Evolutionary conservation across 2,329 filamentous ascomycete species (phyloP).

Genomic region (Fusarium buharicum): DNA sequence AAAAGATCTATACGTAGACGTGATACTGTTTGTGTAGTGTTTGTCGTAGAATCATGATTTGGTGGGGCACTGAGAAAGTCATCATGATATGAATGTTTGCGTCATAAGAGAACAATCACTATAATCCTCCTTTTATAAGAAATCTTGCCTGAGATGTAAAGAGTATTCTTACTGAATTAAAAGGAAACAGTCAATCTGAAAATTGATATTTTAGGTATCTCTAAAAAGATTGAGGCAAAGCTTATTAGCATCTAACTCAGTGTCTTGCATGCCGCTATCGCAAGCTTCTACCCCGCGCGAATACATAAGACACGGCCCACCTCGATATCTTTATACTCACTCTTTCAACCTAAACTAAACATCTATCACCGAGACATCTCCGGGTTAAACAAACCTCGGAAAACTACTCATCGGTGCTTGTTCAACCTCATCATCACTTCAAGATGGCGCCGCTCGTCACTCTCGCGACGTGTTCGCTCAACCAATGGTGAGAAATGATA

Average conservation of each 20-base stretch:
- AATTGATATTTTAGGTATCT: too few relatives aligned
- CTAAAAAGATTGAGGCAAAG: too few relatives aligned
- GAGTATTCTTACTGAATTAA: too few relatives aligned
- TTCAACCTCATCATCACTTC: neutral
- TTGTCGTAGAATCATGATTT: neutral
- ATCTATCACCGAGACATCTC: neutral
- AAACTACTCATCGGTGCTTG: neutral
- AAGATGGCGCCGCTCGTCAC: slow-evolving; percentile 34
- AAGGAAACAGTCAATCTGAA: too few relatives aligned
- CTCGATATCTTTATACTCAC: slow-evolving; percentile 1
- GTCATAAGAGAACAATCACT: neutral
- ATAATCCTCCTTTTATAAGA: too few relatives aligned
- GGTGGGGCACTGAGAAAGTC: slow-evolving; percentile 14
- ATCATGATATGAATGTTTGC: slow-evolving; percentile 7
- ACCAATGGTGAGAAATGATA: slow-evolving; percentile 46
- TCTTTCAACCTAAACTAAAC: neutral
- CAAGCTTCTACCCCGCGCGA: slow-evolving; percentile 30
- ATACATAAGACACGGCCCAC: slow-evolving; percentile 20
- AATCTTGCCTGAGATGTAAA: neutral
- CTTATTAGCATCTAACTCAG: too few relatives aligned
- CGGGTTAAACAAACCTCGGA: neutral
- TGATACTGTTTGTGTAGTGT: neutral
- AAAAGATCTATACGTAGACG: neutral
- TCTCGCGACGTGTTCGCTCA: slow-evolving; percentile 52
- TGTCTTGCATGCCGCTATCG: slow-evolving; percentile 21